These are phyloP conservation scores for Mimosa pudica DNA, from an alignment of 306 rosid species.

Conservation along the genomic window DNA sequence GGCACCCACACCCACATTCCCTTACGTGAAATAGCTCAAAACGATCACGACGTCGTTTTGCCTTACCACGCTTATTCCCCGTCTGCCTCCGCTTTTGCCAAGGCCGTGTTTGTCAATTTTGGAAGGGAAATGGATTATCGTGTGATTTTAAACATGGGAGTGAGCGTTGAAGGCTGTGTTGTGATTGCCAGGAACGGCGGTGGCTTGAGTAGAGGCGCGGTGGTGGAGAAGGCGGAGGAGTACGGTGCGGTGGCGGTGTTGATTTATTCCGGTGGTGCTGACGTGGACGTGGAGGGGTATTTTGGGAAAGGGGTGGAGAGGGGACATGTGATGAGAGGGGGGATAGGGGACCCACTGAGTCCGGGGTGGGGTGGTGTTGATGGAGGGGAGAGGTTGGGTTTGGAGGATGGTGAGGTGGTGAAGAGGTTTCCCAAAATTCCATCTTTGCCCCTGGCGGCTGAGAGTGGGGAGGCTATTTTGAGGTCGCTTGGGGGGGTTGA, in stretches of 20 bases:
- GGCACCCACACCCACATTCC: constrained; percentile 40
- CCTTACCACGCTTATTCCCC: constrained; percentile 97
- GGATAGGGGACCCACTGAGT: constrained; percentile 88
- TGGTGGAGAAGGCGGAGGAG: constrained; percentile 69
- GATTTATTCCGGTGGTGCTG: constrained; percentile 43
- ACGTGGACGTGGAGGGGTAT: constrained; percentile 28
- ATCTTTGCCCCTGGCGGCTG: constrained; percentile 75
- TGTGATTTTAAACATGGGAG: constrained; percentile 47
- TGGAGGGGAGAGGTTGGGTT: constrained; percentile 67
- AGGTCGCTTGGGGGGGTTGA: constrained; percentile 49
- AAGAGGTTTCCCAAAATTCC: constrained; percentile 88
- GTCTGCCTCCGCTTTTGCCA: constrained; percentile 63
- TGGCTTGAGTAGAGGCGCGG: constrained; percentile 53
- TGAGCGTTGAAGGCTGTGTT: constrained; percentile 70
- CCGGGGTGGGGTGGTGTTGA: constrained; percentile 91
- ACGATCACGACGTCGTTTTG: constrained; percentile 40
- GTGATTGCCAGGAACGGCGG: constrained; percentile 68
- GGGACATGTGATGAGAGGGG: constrained; percentile 79
- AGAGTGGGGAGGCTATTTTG: constrained; percentile 60
- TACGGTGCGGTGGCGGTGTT: constrained; percentile 79
- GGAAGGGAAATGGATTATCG: constrained; percentile 72
- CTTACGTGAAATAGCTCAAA: constrained; percentile 37
- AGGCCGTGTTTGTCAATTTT: constrained; percentile 70
- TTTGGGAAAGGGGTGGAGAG: constrained; percentile 84
- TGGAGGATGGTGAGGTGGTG: constrained; percentile 65